Evolutionary conservation across 345 rosid species (phyloP).

Genomic region (Acer negundo): DNA sequence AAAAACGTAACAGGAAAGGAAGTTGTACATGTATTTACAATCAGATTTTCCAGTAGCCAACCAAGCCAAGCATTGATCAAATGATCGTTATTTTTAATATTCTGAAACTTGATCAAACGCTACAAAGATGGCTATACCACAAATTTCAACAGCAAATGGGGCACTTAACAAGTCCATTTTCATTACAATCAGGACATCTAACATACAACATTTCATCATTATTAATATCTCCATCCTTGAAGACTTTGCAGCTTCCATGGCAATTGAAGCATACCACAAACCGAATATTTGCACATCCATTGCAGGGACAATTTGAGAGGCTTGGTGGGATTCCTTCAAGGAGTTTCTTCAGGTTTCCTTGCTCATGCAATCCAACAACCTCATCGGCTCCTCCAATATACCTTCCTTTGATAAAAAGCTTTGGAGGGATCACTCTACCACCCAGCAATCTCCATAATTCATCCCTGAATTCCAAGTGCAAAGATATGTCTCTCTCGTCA

Average conservation of each 20-base stretch:
- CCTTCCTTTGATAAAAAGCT: slow-evolving; percentile 75
- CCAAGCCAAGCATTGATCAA: neutral
- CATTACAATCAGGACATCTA: slow-evolving; percentile 74
- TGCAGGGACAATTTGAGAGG: slow-evolving; percentile 33
- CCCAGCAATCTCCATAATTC: slow-evolving; percentile 70
- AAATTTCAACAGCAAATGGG: slow-evolving; percentile 44
- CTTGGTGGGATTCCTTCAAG: slow-evolving; percentile 49
- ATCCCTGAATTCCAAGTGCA: slow-evolving; percentile 73
- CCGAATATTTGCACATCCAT: slow-evolving; percentile 51
- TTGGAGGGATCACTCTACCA: slow-evolving; percentile 64
- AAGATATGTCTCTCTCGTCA: slow-evolving; percentile 76
- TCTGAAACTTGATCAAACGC: too few species aligned
- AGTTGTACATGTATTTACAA: neutral
- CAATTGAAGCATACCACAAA: slow-evolving; percentile 74
- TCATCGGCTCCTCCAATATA: slow-evolving; percentile 89
- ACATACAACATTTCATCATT: slow-evolving; percentile 15
- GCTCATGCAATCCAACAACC: slow-evolving; percentile 68
- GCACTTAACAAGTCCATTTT: slow-evolving; percentile 82
- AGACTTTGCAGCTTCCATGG: slow-evolving; percentile 67
- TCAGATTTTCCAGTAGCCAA: neutral
- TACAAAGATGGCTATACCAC: too few species aligned
- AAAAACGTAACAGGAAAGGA: neutral
- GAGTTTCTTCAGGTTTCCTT: slow-evolving; percentile 78
- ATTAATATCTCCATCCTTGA: slow-evolving; percentile 20
- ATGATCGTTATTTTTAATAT: neutral